These are phyloP conservation scores for Xylariaceae sp. DNA, from an alignment of 2,329 filamentous ascomycete species.

Conservation along the genomic window DNA sequence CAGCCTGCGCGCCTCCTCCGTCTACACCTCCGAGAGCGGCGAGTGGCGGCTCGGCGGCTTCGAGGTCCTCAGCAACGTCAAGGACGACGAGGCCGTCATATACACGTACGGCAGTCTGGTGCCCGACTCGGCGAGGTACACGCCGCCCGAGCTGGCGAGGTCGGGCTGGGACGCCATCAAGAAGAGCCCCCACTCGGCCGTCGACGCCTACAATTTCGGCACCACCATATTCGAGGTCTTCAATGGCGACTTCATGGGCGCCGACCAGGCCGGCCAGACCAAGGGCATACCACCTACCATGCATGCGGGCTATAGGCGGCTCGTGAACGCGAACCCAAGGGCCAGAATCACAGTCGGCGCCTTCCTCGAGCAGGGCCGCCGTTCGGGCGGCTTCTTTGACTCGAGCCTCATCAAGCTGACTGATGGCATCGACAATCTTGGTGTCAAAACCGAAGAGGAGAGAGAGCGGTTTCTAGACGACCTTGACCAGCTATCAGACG, in stretches of 20 bases:
- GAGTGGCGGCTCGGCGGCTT: slow-evolving; percentile 97
- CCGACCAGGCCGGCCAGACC: slow-evolving; percentile 76
- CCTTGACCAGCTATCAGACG: slow-evolving; percentile 77
- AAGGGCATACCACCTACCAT: slow-evolving; percentile 81
- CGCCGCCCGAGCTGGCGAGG: slow-evolving; percentile 77
- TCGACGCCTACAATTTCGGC: slow-evolving; percentile 84
- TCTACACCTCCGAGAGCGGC: slow-evolving; percentile 91
- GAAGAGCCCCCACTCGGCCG: slow-evolving; percentile 67
- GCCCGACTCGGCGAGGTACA: slow-evolving; percentile 77
- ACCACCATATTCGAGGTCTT: slow-evolving; percentile 84
- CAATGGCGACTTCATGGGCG: slow-evolving; percentile 70
- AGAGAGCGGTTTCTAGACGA: slow-evolving; percentile 82
- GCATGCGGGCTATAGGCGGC: slow-evolving; percentile 83
- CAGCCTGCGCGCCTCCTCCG: slow-evolving; percentile 72
- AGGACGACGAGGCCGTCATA: slow-evolving; percentile 89
- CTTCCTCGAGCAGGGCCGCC: slow-evolving; percentile 83
- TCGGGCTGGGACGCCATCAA: slow-evolving; percentile 91
- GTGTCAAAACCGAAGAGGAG: slow-evolving; percentile 78
- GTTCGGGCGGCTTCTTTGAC: slow-evolving; percentile 82
- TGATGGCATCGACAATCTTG: slow-evolving; percentile 86
- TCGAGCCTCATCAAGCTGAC: slow-evolving; percentile 87
- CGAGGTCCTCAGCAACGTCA: slow-evolving; percentile 87
- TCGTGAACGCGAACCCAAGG: slow-evolving; percentile 85
- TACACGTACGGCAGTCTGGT: slow-evolving; percentile 87
- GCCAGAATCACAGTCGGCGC: slow-evolving; percentile 73